phyloP scores from a whole-genome alignment of 495 filamentous ascomycete species.

The Aspergillus conjunctus region DNA sequence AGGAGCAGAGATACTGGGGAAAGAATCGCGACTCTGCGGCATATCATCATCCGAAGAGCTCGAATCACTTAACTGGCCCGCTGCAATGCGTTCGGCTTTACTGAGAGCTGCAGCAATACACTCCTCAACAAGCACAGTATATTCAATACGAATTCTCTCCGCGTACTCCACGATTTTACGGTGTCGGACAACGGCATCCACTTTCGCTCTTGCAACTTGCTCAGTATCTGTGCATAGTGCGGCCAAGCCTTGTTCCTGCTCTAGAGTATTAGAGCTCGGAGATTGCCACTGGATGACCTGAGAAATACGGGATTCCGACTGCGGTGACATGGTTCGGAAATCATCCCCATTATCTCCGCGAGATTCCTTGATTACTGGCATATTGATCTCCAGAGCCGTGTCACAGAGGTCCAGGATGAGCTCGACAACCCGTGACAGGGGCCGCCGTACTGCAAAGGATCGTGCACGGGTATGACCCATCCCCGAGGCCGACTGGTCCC shows the following conservation, averaged over 20 bases:
- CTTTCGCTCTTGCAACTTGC: conserved; percentile 76
- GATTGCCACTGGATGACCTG: conserved; percentile 97
- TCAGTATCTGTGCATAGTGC: conserved; percentile 86
- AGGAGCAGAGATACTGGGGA: not conserved
- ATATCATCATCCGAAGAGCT: conserved; percentile 55
- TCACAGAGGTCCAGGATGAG: conserved; percentile 93
- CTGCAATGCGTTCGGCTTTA: conserved; percentile 86
- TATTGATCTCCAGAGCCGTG: conserved; percentile 91
- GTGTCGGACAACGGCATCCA: conserved; percentile 89
- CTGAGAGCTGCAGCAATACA: conserved; percentile 90
- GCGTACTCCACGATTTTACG: conserved; percentile 93
- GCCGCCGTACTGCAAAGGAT: conserved; percentile 85
- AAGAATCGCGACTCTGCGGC: conserved; percentile 35
- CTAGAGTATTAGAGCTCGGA: conserved; percentile 84
- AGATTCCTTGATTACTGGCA: conserved; percentile 84
- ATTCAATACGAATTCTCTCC: conserved; percentile 92
- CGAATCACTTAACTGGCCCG: conserved; percentile 79
- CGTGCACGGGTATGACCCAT: conserved; percentile 73
- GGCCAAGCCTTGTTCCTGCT: conserved; percentile 91
- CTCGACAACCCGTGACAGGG: conserved; percentile 89
- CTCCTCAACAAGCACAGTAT: conserved; percentile 85
- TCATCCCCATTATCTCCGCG: conserved; percentile 65
- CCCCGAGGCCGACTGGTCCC: conserved; percentile 75
- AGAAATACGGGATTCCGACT: conserved; percentile 88
- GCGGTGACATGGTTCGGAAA: conserved; percentile 87